These are phyloP conservation scores for Phytophthora pistaciae DNA, from an alignment of 352 stramenopile species.

Conservation along the genomic window DNA sequence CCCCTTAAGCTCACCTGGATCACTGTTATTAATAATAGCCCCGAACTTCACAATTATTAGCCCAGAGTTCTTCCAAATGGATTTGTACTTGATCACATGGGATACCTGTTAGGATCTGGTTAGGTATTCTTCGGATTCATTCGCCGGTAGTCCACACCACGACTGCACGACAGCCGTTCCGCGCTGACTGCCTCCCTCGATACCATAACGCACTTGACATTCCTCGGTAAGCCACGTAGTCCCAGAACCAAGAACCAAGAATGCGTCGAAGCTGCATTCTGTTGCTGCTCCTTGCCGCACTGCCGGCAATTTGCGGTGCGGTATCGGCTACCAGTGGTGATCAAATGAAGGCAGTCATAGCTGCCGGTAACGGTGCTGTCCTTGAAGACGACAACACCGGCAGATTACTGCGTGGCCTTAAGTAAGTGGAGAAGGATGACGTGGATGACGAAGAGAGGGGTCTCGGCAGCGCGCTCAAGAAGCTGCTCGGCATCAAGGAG, in stretches of 20 bases:
- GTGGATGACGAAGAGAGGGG: neutral
- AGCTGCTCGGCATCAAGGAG: neutral
- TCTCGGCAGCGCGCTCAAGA: neutral
- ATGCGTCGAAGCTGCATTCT: neutral
- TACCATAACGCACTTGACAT: neutral
- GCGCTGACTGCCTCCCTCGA: too few species aligned
- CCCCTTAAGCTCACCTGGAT: too few species aligned
- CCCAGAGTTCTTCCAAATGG: too few species aligned
- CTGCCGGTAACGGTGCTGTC: neutral
- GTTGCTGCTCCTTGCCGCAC: neutral
- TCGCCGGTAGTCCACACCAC: too few species aligned
- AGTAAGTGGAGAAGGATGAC: neutral
- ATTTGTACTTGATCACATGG: too few species aligned
- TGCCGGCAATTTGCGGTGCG: neutral
- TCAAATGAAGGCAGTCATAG: neutral
- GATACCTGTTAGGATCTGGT: too few species aligned
- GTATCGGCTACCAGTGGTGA: neutral
- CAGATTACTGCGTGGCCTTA: neutral
- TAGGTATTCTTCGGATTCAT: too few species aligned
- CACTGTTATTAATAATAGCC: too few species aligned
- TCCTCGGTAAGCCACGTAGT: neutral
- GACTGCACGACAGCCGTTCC: neutral
- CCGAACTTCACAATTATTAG: too few species aligned
- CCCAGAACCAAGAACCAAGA: neutral
- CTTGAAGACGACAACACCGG: neutral